Percentiles rank a stretch among this genome's conserved stretches.
phyloP scores from a whole-genome alignment of 345 rosid genomes.

The Conringia planisiliqua region DNA sequence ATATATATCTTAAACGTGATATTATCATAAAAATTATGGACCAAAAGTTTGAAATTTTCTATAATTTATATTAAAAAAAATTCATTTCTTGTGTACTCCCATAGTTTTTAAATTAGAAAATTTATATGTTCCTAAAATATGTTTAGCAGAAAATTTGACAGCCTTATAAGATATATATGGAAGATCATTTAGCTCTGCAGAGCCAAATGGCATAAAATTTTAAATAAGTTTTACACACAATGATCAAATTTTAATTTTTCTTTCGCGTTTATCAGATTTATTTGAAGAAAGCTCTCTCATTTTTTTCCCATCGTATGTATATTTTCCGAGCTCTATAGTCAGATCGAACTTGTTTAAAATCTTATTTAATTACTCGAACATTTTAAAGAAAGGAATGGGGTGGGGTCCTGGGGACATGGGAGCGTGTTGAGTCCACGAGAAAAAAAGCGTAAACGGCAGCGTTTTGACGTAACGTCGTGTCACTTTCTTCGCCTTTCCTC shows the following conservation, averaged over 20 bases:
- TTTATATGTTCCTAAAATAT: no score
- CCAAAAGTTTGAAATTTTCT: no score
- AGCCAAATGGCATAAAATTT: no score
- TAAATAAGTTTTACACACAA: not conserved
- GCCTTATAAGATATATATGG: no score
- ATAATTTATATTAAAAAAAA: no score
- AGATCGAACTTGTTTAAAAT: not conserved
- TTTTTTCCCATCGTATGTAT: not conserved
- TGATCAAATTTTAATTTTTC: not conserved
- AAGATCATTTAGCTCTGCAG: no score
- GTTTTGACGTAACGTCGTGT: slow-evolving; percentile 49
- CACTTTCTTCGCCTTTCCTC: slow-evolving; percentile 51
- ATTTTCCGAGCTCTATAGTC: not conserved
- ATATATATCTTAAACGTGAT: no score
- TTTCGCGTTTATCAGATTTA: not conserved
- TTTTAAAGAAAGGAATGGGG: not conserved
- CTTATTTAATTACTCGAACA: not conserved
- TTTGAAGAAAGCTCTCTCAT: not conserved
- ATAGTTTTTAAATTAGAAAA: no score
- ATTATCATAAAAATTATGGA: no score
- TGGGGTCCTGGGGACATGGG: not conserved
- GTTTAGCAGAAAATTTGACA: no score
- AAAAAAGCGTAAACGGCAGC: slow-evolving; percentile 20
- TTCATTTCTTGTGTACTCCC: no score
- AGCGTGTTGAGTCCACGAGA: slow-evolving; percentile 44